Conservation (phyloP, 2,329 filamentous ascomycete genomes). For the Geoglossum cookeanum region DNA sequence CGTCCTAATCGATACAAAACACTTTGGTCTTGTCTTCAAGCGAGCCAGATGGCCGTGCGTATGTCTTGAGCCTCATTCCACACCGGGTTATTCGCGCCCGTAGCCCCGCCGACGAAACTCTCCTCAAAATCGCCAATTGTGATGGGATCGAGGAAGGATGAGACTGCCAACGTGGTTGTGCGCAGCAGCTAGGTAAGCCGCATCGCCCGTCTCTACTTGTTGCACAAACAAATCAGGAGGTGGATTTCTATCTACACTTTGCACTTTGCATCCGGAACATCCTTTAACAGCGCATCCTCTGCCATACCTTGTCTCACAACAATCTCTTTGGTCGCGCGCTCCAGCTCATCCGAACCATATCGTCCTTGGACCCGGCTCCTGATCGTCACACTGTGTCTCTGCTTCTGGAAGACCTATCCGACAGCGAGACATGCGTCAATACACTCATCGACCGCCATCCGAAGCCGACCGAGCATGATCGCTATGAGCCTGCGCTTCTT, state of each 20-base stretch:
- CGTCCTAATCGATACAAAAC: too few species aligned
- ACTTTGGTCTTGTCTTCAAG: too few species aligned
- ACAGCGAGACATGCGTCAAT: slow-evolving; percentile 4
- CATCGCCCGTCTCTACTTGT: too few species aligned
- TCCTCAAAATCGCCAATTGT: too few species aligned
- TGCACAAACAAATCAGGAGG: too few species aligned
- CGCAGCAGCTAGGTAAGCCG: too few species aligned
- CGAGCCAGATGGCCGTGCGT: too few species aligned
- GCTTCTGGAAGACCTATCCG: slow-evolving; percentile 4
- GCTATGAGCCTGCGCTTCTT: slow-evolving; percentile 8
- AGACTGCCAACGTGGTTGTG: too few species aligned
- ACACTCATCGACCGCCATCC: slow-evolving; percentile 8
- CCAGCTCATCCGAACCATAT: neutral
- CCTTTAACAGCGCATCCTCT: slow-evolving; percentile 13
- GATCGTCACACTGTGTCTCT: neutral
- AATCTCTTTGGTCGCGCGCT: slow-evolving; percentile 10
- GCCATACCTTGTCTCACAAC: slow-evolving; percentile 5
- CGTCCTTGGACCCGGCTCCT: neutral
- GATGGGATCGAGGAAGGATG: too few species aligned
- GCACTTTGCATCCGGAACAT: slow-evolving; percentile 12
- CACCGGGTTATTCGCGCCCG: too few species aligned
- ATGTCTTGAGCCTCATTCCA: too few species aligned
- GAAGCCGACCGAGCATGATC: slow-evolving; percentile 11
- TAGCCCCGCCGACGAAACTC: too few species aligned
- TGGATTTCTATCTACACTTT: slow-evolving; percentile 13